Evolutionary conservation across 1,284 basidiomycete genomes (phyloP).

Genomic region (Chiua sp.): DNA sequence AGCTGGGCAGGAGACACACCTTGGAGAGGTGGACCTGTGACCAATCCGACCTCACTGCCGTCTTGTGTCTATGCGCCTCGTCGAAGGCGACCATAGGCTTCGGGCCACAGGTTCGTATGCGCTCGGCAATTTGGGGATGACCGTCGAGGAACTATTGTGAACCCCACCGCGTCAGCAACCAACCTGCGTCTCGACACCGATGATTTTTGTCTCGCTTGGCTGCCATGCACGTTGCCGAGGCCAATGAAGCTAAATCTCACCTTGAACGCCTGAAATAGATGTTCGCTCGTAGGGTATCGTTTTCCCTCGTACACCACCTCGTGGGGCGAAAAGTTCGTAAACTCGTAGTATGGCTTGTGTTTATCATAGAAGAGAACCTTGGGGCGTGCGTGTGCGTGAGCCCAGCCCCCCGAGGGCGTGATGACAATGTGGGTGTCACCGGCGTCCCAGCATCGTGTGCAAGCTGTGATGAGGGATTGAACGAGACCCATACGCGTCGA

Average conservation of each 20-base stretch:
- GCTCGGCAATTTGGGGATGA: conserved; percentile 40
- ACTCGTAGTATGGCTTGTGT: conserved; percentile 63
- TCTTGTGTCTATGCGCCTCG: conserved; percentile 39
- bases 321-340: conserved; percentile 70
- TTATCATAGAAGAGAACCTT: conserved; percentile 64
- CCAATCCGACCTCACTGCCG: conserved; percentile 39
- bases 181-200: no score
- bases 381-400: conserved; percentile 30
- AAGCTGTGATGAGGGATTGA: conserved; percentile 19
- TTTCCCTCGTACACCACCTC: conserved; percentile 61
- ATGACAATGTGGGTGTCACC: conserved; percentile 35
- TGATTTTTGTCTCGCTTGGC: background rate
- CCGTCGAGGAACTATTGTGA: conserved; percentile 35
- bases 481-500: conserved; percentile 22
- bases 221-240: background rate
- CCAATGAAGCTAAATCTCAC: conserved; percentile 35
- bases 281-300: conserved; percentile 67
- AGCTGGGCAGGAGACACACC: conserved; percentile 15
- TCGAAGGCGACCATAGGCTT: conserved; percentile 39
- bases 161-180: conserved; percentile 7
- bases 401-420: conserved; percentile 28
- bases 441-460: conserved; percentile 32
- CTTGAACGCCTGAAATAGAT: conserved; percentile 73
- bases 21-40: conserved; percentile 34
- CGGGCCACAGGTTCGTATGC: conserved; percentile 35